These are phyloP conservation scores for Citrus cavaleriei DNA, from an alignment of 345 rosid genomes.

Conservation along the genomic window DNA sequence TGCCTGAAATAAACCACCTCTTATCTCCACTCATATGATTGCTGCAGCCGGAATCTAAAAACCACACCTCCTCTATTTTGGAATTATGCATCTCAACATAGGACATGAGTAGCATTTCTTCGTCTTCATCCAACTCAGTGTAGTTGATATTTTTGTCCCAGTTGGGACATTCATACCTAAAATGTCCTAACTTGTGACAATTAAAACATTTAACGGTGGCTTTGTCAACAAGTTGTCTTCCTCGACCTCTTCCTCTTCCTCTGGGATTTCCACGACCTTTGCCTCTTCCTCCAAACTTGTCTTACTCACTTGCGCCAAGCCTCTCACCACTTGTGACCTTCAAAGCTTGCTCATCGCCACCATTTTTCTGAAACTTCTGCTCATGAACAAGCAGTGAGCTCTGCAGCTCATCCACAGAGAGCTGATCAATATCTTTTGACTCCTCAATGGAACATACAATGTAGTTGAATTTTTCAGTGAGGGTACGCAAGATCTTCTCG, in stretches of 20 bases:
- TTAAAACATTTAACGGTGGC: neutral
- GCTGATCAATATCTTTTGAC: neutral
- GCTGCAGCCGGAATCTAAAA: neutral
- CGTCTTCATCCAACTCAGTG: neutral
- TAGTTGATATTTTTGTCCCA: neutral
- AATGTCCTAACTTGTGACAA: neutral
- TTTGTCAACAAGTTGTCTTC: neutral
- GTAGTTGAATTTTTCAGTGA: neutral
- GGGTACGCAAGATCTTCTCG: neutral
- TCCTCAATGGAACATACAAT: neutral
- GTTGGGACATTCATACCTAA: neutral
- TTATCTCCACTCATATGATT: neutral
- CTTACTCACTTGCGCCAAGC: neutral
- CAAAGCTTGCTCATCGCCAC: neutral
- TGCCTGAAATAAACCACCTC: neutral
- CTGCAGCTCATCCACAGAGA: neutral
- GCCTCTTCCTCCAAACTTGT: neutral
- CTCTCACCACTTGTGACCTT: no score
- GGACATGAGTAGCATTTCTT: neutral
- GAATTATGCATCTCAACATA: neutral
- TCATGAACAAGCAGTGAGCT: conserved; percentile 1
- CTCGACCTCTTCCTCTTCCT: neutral
- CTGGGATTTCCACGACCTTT: neutral
- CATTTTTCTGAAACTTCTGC: neutral
- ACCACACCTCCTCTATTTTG: neutral